Percentiles rank a stretch among this genome's conserved stretches.
phyloP scores from a whole-genome alignment of 2,329 filamentous ascomycete genomes.

The Pseudogymnoascus sp. region DNA sequence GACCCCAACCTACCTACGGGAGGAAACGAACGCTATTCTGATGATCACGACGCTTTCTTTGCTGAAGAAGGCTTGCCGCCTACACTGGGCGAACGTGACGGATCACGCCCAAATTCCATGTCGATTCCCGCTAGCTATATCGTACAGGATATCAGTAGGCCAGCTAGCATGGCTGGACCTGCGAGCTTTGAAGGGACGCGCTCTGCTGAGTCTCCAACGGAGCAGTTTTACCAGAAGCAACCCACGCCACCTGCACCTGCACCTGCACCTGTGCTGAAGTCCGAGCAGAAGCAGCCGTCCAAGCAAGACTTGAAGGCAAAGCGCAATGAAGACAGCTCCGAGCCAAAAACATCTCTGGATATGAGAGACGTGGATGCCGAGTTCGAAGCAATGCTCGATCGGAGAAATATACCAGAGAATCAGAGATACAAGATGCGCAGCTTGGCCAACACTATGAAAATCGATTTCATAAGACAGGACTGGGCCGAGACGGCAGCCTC shows the following conservation, averaged over 20 bases:
- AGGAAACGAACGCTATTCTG: constrained; percentile 21
- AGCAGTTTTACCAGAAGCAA: constrained; percentile 1
- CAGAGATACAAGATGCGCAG: constrained; percentile 93
- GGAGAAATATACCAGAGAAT: constrained; percentile 87
- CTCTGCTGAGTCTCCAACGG: not conserved
- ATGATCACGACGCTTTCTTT: constrained; percentile 16
- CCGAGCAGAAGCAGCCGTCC: not conserved
- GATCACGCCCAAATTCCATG: constrained; percentile 23
- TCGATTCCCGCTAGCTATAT: constrained; percentile 28
- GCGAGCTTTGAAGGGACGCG: not conserved
- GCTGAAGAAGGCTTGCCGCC: constrained; percentile 17
- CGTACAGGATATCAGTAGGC: constrained; percentile 25
- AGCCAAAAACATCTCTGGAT: constrained; percentile 30
- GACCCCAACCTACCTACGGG: constrained; percentile 28
- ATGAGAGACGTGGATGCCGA: constrained; percentile 49
- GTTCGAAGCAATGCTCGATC: constrained; percentile 62
- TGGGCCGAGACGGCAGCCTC: constrained; percentile 59
- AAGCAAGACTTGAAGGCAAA: not conserved
- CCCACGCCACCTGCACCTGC: not conserved
- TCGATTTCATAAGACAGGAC: constrained; percentile 89
- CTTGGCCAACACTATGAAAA: constrained; percentile 82
- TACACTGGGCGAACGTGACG: constrained; percentile 20
- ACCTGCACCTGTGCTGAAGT: not conserved
- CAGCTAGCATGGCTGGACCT: constrained; percentile 15
- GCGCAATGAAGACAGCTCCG: not conserved